Percentiles rank a stretch among this genome's conserved stretches.
Evolutionary conservation across 768 basidiomycete species (phyloP).

Genomic region (Calocybe gangraenosa): DNA sequence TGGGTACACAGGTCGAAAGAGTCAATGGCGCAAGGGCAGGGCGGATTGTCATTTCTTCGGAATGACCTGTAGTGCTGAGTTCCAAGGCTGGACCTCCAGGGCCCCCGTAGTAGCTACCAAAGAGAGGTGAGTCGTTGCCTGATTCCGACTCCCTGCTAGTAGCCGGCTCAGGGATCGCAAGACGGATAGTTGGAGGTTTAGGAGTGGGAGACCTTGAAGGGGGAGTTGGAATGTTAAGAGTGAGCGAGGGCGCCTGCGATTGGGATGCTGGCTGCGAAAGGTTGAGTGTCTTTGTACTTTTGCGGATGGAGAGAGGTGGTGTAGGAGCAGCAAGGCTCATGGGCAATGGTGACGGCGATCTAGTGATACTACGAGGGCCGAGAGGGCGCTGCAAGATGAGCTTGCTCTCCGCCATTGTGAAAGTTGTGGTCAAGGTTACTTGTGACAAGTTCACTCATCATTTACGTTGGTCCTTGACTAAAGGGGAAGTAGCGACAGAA

Average conservation of each 20-base stretch:
- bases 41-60: constrained; percentile 41
- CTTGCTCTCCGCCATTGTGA: constrained; percentile 22
- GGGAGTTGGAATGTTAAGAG: constrained; percentile 24
- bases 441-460: constrained; percentile 19
- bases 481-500: constrained; percentile 22
- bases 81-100: constrained; percentile 22
- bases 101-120: constrained; percentile 41
- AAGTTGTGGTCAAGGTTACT: constrained; percentile 26
- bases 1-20: constrained; percentile 24
- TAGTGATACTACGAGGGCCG: constrained; percentile 44
- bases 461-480: constrained; percentile 22
- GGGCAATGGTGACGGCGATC: constrained; percentile 32
- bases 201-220: constrained; percentile 24
- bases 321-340: constrained; percentile 20
- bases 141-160: constrained; percentile 16
- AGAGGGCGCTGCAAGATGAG: constrained; percentile 33
- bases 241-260: constrained; percentile 26
- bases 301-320: constrained; percentile 26
- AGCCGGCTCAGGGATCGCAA: constrained; percentile 25
- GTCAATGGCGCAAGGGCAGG: constrained; percentile 23
- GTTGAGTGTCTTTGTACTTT: constrained; percentile 17
- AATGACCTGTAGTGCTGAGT: constrained; percentile 20
- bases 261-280: constrained; percentile 20
- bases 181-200: constrained; percentile 24
- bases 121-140: constrained; percentile 25